Base-by-base conservation (phyloP, 306 rosid genomes). In the Canavalia gladiata region DNA sequence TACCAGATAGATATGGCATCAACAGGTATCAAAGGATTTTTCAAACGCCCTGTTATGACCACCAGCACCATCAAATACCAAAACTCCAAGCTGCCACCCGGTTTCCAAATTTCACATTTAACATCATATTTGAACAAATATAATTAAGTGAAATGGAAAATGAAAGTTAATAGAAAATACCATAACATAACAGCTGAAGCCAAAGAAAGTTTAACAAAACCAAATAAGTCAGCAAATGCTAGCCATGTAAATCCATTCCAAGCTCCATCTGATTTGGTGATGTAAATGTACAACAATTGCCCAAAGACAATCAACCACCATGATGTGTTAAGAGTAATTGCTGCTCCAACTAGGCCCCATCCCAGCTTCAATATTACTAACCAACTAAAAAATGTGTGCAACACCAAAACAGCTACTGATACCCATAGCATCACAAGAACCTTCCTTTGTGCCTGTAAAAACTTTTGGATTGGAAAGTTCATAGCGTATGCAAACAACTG, bases 61-160 rank as follows among this genome's bases (percentile, higher is more conserved):
- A 91, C 87, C 67, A 94, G 59, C 57, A 91, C 29, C 98, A 91
- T 94, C 87, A 94, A 64, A 84, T 94, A 94, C 98, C 98, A 94
- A 77, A 89, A 86, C 86, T 94, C 98, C 90, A 94, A 89, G 85
- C 98, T 94, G 95, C 81, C 75, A 50, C 54, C 18, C 31, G 47
- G 79, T 84, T 68, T 18, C 49, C 37, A 56, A 6, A 75, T 7
- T 57, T 67, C 46, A 71, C 7, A 50, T 74, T 51, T 28, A 50
- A 9, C 51, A 86, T 73, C 45, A 59, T 3, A 33, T 51, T 50
- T 49, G 29, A 42, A n/a, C 2, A 58, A 30, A 76, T 31, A 69
- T 4, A 11, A 59, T 8, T 0, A 63, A 64, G 63, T 45, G 3
- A 5, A 79, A 25, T 12, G 60, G 4, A 33, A 69, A 52, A 68